Base-by-base conservation (phyloP, 129 eudicot species). In the Saussurea involucrata region DNA sequence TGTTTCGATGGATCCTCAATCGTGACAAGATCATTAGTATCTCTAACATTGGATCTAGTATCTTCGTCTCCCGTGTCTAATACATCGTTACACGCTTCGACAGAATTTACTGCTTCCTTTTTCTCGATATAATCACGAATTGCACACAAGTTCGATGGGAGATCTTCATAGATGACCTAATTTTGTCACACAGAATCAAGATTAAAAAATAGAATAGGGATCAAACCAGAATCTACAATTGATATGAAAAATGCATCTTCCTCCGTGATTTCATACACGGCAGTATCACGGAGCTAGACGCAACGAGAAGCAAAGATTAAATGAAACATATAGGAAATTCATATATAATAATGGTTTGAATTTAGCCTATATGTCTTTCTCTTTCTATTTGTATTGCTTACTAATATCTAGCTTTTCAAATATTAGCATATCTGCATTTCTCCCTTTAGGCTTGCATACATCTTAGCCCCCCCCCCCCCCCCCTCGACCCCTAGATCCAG, bases 111-210 rank as follows among this genome's bases (percentile, higher is more conserved):
- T 66, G 75, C 79, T 74, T 82, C 78, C 73, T 81, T 87, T 71
- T 87, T 81, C 75, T 94, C 98, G 32, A 89, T 44, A 76, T 91
- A 91, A 80, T 94, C 98, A 75, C 98, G 88, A 40, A 94, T 94
- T 31, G 98, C 96, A 83, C 98, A 87, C 71, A 94, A 83, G 88
- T 94, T 94, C 69, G 97, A 94, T 34, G 96, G 98, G 66, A 94
- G 97, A 80, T 94, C 98, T 86, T 94, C 98, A 22, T 94, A 94
- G 64, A 94, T 91, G 70, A 94, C 97, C 98, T 93, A 32, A 7
- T 69, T 49, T 63, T 72, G 66, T 42, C 66, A 33, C 49, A 57
- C 20, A 28, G 20, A 4, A 80, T 74, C 46, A 66, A 67, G 17
- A 20, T 71, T 44, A 31, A 18, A 25, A 46, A 24, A 21, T 42